Percentiles rank a stretch among this genome's conserved stretches.
Conservation (phyloP, 495 filamentous ascomycete genomes). For the Barbatosphaeria neglecta region DNA sequence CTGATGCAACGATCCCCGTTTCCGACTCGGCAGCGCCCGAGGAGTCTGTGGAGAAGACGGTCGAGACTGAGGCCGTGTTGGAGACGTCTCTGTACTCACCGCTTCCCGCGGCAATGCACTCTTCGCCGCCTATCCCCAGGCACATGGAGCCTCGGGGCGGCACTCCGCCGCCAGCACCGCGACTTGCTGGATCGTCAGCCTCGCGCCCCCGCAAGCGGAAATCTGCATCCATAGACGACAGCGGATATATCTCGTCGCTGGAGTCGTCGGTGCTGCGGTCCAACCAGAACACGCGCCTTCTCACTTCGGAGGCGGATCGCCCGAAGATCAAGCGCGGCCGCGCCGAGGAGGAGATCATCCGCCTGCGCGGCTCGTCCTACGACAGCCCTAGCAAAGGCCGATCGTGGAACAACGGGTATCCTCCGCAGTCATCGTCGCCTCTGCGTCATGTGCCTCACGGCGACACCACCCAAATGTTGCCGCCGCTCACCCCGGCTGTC, state of each 20-base stretch:
- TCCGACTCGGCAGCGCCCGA: conserved; percentile 63
- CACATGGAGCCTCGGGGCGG: conserved; percentile 50
- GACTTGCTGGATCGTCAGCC: conserved; percentile 45
- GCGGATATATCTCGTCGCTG: conserved; percentile 94
- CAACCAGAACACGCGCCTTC: conserved; percentile 44
- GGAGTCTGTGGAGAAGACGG: conserved; percentile 41
- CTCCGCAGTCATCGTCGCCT: conserved; percentile 42
- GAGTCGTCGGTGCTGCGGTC: conserved; percentile 82
- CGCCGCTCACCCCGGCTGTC: conserved; percentile 75
- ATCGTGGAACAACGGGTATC: conserved; percentile 33
- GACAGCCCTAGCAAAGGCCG: conserved; percentile 72
- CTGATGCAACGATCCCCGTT: conserved; percentile 87
- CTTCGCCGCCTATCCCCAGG: conserved; percentile 76
- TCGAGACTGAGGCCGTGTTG: conserved; percentile 42
- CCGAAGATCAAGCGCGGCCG: conserved; percentile 76
- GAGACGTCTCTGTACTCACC: conserved; percentile 45
- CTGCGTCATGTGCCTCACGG: conserved; percentile 38
- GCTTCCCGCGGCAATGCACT: conserved; percentile 47
- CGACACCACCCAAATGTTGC: conserved; percentile 52
- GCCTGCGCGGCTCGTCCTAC: conserved; percentile 82
- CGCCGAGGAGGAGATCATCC: conserved; percentile 88
- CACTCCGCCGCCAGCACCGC: conserved; percentile 62
- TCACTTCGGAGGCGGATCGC: conserved; percentile 65
- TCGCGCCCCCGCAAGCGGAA: conserved; percentile 58
- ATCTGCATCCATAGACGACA: conserved; percentile 71